Evolutionary conservation across 1,284 basidiomycete species (phyloP).

Genomic region (Cutaneotrichosporon cyanovorans): DNA sequence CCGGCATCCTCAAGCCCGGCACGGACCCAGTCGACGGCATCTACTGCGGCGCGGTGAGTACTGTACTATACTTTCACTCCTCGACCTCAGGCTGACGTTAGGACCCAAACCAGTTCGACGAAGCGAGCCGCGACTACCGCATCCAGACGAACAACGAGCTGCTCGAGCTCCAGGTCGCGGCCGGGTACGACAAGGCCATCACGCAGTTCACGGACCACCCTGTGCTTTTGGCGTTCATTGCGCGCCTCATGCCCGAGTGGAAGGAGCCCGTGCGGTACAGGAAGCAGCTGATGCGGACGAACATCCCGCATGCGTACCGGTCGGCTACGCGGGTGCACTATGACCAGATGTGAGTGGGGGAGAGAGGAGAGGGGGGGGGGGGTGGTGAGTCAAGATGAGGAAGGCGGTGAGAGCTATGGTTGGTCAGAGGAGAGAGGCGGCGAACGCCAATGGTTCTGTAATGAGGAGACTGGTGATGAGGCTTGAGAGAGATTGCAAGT

Average conservation of each 20-base stretch:
- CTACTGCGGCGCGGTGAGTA: slow-evolving; percentile 9
- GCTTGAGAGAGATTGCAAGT: too few relatives aligned
- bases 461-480: too few relatives aligned
- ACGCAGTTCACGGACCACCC: slow-evolving; percentile 7
- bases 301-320: slow-evolving; percentile 10
- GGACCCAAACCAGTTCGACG: neutral
- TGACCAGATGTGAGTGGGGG: slow-evolving; percentile 13
- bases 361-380: neutral
- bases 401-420: too few relatives aligned
- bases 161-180: slow-evolving; percentile 4
- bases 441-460: too few relatives aligned
- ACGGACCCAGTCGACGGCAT: slow-evolving; percentile 10
- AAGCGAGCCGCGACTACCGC: neutral
- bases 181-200: slow-evolving; percentile 6
- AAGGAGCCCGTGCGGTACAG: slow-evolving; percentile 9
- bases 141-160: slow-evolving; percentile 9
- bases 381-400: neutral
- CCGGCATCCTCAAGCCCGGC: slow-evolving; percentile 9
- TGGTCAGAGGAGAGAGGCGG: too few relatives aligned
- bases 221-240: slow-evolving; percentile 4
- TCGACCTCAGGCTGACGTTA: neutral
- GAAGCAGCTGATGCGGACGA: slow-evolving; percentile 14
- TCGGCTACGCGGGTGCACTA: slow-evolving; percentile 13
- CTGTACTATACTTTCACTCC: too few relatives aligned
- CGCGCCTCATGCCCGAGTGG: slow-evolving; percentile 11